Evolutionary conservation across 129 eudicot species (phyloP), one percentile per base, ranked within the genome.

Genomic region (Glebionis coronaria): DNA sequence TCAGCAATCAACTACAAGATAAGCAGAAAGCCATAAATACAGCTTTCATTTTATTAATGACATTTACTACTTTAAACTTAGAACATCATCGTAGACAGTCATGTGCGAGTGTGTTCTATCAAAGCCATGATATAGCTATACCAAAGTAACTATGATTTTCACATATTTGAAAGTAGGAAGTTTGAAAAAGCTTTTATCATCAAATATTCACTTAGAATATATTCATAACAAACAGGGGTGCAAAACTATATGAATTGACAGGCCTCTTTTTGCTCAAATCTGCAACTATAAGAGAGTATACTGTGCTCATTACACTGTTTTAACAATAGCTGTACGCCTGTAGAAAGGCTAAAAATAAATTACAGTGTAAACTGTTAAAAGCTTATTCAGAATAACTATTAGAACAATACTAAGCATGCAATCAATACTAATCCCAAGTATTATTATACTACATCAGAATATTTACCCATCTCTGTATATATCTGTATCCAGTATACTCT

Each of bases 111-210:
- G 59, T 54, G 59, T 54, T 54, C 59, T n/a, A n/a, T 23, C 3
- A 29, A 21, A 45, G 42, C 25, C 40, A 2, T 12, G 21, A 46
- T 46, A 46, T 12, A 28, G 9, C 6, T 23, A 14, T 49, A 31
- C 58, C 61, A 59, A 42, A 56, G 25, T 69, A 69, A 56, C 65
- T 69, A 44, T 4, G 46, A 7, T 35, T 35, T 35, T 35, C 42
- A 31, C 40, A 31, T 31, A 31, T 5, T 6, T 7, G 9, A 35
- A 35, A 35, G 42, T 35, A 35, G 9, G 42, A 35, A 31, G 42
- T 35, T 35, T 35, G 42, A 35, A 18, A 53, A 3, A 20, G 60
- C 12, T 23, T 18, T 6, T 20, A 55, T 20, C 12, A 13, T 19
- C n/a, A 0, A 53, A 3, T 20, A 18, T 55, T 55, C 25, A 4